Base-by-base conservation (phyloP, 345 rosid genomes). In the Excoecaria agallocha region DNA sequence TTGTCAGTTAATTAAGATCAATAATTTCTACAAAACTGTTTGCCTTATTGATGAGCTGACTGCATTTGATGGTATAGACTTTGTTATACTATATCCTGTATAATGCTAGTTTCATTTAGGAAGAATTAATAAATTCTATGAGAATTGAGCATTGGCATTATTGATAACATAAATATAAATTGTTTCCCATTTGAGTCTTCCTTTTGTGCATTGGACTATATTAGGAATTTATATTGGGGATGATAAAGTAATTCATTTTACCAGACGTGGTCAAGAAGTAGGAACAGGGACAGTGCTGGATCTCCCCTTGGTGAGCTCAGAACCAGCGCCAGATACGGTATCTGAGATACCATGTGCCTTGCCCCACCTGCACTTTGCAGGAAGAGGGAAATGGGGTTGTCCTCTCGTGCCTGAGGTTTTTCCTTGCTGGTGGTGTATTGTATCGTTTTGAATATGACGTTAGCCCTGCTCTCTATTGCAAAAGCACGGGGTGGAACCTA, bases 401-500 rank as follows among this genome's bases (percentile, higher is more conserved):
- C 37, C 84, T 87, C 62, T 89, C 99, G 0, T 95, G 99, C 87
- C 78, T 95, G 3, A 84, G 83, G 74, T 95, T 98, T 82, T 95
- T 95, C 85, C 90, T 95, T 67, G 87, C 93, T 9, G 94, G 97
- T 19, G 97, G 99, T 25, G 62, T 86, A 60, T 64, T 93, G 79
- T 95, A 89, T 43, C 90, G 93, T 12, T 95, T 95, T 39, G 86
- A 87, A 84, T 95, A 95, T 78, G 85, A 89, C 0, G 99, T 93
- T 65, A 86, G 54, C 43, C 89, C 94, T 0, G 91, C 97, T 69
- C 88, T 84, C 78, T 70, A 85, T 94, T 0, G 91, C 93, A 9
- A 92, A 91, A 81, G 96, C 94, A 12, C 90, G 98, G 1, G 98
- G 96, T 11, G 97, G 97, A 69, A 94, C 99, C 46, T 92, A 98